Base-by-base conservation (phyloP, 2,329 filamentous ascomycete genomes). In the Dothideomycetes sp. region DNA sequence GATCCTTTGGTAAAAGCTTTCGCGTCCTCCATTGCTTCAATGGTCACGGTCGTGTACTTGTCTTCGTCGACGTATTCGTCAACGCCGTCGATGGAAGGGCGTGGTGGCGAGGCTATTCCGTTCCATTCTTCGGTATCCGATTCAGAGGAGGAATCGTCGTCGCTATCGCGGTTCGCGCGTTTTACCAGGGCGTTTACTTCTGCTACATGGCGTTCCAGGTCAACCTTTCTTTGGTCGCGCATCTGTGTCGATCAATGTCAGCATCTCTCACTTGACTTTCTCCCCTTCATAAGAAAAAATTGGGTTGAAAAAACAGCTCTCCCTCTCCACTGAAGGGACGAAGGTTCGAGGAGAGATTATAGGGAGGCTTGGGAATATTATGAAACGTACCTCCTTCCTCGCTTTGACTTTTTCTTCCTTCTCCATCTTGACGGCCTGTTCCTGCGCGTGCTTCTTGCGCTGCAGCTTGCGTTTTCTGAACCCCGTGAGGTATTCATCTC, bases 391-490 rank as follows among this genome's bases (percentile, higher is more conserved):
- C 76, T 86, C 80, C 60, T 80, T 83, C 52, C 89, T 72, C 43
- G 82, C 68, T 44, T 74, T 68, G 43, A 88, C 73, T 57, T 74
- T 84, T 59, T 94, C 88, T 54, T 87, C 76, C 35, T 80, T 78
- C 33, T 80, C 86, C 57, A 74, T 79, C 62, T 85, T 82, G 32
- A 76, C 79, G 3, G 85, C 84, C 51, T 82, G 71, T 51, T 91
- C 86, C 56, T 91, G 83, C 2, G 89, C 89, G 61, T 80, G 71
- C 66, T 94, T 93, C 50, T 80, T 78, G 25, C 91, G 76, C 60
- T 86, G 82, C 39, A 84, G 67, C 63, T 95, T 96, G 62, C 91
- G 82, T 71, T 96, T 98, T 69, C 89, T 88, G 64, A 98, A 98
- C 3, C 91, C 91, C 0, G 87, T 95, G 44, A 98, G 71, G 58